A percentile compares a stretch with the other conserved stretches of the same genome.
These are phyloP conservation scores for Globisporangium yorkense DNA, from an alignment of 352 stramenopile species.

Conservation along the genomic window DNA sequence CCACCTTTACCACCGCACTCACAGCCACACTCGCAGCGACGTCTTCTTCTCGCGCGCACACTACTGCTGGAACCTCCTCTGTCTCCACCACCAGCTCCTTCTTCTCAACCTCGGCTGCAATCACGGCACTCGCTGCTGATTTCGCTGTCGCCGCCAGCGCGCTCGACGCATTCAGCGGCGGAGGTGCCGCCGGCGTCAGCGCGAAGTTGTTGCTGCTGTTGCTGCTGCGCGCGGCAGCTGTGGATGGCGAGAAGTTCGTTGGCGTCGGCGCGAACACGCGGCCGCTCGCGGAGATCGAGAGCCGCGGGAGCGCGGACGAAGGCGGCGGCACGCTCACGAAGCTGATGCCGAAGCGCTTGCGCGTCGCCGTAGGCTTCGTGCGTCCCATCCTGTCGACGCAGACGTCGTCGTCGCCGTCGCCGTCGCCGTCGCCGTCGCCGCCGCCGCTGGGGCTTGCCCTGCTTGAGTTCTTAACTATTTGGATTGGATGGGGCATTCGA, in stretches of 20 bases:
- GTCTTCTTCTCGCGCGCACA: background rate
- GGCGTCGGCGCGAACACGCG: background rate
- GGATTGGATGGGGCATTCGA: too few relatives aligned
- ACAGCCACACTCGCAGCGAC: background rate
- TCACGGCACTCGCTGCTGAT: background rate
- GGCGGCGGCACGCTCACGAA: conserved; percentile 5
- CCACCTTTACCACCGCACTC: background rate
- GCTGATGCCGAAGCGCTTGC: conserved; percentile 19
- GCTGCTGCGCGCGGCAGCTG: background rate
- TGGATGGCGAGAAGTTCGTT: background rate
- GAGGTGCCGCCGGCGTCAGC: too few relatives aligned
- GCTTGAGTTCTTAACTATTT: too few relatives aligned
- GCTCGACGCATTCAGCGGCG: too few relatives aligned
- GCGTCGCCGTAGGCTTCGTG: conserved; percentile 27
- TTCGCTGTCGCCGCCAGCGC: background rate
- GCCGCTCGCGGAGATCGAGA: background rate
- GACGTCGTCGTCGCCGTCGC: background rate
- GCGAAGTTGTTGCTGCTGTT: background rate
- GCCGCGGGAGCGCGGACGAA: conserved; percentile 3
- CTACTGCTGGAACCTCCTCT: background rate
- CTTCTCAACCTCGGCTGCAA: background rate
- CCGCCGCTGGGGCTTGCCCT: too few relatives aligned
- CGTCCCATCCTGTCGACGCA: conserved; percentile 22
- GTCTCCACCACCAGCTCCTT: background rate
- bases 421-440: too few relatives aligned